phyloP scores from a whole-genome alignment of 2,329 filamentous ascomycete genomes.

The Coniochaeta sp. region DNA sequence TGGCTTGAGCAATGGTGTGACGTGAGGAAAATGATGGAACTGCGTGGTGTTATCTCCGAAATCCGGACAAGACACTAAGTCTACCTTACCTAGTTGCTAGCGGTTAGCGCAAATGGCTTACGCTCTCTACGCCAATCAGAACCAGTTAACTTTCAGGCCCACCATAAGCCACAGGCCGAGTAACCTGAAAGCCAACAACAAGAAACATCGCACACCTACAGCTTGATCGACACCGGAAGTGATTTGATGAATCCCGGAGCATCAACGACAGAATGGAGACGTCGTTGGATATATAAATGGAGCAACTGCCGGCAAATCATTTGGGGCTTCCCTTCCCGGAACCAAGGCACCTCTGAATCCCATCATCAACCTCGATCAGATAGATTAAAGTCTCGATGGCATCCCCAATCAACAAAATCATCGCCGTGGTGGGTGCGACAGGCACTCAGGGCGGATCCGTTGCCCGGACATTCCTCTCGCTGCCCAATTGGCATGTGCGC shows the following conservation, averaged over 20 bases:
- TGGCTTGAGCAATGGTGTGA: too few species aligned
- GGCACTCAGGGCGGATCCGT: slow-evolving; percentile 9
- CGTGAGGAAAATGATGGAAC: background rate
- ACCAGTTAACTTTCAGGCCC: background rate
- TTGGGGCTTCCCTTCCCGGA: too few species aligned
- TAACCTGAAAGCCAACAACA: background rate
- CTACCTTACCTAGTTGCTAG: too few species aligned
- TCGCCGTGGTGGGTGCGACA: slow-evolving; percentile 5
- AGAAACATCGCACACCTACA: too few species aligned
- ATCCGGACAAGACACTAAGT: background rate
- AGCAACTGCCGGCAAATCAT: too few species aligned
- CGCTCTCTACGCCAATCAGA: background rate
- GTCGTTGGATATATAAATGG: too few species aligned
- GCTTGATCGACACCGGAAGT: too few species aligned
- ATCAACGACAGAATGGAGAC: too few species aligned
- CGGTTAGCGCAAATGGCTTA: background rate
- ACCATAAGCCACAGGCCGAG: background rate
- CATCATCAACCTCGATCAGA: background rate
- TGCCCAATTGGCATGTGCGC: slow-evolving; percentile 10
- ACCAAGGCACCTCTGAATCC: too few species aligned
- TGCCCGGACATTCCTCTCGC: slow-evolving; percentile 6
- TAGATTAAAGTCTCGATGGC: background rate
- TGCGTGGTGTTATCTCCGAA: background rate
- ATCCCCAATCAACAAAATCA: slow-evolving; percentile 9
- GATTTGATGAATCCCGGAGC: too few species aligned